phyloP scores from a whole-genome alignment of 116 monocot genomes.

The Trichopus zeylanicus region DNA sequence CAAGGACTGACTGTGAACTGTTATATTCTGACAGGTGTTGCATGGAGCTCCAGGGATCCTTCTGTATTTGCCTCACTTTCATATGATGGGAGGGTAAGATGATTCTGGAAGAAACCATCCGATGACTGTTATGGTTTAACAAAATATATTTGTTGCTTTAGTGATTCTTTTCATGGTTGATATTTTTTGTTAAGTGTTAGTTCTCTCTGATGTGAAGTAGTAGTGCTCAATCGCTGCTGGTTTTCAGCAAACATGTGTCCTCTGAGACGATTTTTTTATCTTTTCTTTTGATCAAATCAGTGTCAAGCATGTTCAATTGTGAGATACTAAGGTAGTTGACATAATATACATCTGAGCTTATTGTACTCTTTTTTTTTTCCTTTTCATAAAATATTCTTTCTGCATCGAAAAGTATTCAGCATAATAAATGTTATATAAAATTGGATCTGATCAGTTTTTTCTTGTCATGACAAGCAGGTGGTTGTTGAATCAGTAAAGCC shows the following conservation, averaged over 20 bases:
- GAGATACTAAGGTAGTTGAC: too few relatives aligned
- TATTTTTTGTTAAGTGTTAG: too few relatives aligned
- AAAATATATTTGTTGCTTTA: neutral
- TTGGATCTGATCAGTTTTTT: neutral
- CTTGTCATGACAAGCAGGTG: conserved; percentile 27
- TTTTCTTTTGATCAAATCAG: neutral
- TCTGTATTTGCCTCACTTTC: conserved; percentile 83
- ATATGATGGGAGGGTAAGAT: conserved; percentile 93
- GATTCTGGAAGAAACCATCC: neutral
- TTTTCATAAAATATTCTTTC: neutral
- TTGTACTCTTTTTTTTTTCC: neutral
- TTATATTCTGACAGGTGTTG: conserved; percentile 50
- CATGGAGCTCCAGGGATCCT: conserved; percentile 86
- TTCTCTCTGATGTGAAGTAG: too few relatives aligned
- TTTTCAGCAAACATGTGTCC: too few relatives aligned
- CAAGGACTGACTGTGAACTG: conserved; percentile 5
- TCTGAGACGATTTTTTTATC: too few relatives aligned
- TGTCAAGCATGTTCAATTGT: too few relatives aligned
- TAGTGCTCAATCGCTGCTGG: too few relatives aligned
- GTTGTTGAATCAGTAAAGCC: conserved; percentile 53
- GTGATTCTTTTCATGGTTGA: neutral
- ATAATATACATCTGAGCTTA: too few relatives aligned
- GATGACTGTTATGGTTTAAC: neutral
- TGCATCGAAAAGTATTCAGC: neutral
- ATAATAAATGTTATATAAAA: neutral